Conservation (phyloP, 257 asterid species). For the Rehmannia glutinosa region DNA sequence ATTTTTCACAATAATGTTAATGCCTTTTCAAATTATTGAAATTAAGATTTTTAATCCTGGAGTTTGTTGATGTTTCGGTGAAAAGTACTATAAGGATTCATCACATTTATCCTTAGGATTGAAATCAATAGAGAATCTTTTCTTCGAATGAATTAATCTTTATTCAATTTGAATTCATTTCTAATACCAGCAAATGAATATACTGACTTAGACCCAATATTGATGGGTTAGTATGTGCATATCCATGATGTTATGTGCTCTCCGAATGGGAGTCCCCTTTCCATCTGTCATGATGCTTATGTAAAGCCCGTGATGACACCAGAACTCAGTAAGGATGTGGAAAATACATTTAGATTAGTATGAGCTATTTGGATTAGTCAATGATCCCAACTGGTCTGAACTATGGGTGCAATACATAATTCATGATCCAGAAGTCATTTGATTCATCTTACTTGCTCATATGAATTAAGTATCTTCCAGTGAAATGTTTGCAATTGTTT, state of each 20-base stretch:
- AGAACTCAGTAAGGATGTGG: neutral
- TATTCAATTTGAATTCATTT: neutral
- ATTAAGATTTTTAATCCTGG: neutral
- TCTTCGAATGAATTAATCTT: neutral
- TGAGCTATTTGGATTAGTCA: neutral
- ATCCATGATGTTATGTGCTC: too few species aligned
- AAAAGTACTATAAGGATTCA: neutral
- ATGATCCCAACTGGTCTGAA: neutral
- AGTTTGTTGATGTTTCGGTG: neutral
- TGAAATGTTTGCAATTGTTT: slow-evolving; percentile 7
- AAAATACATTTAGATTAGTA: neutral
- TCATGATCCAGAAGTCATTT: neutral
- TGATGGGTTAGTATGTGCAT: neutral
- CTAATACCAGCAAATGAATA: too few species aligned
- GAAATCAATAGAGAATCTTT: neutral
- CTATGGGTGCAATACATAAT: neutral
- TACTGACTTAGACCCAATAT: too few species aligned
- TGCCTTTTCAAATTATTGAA: slow-evolving; percentile 1
- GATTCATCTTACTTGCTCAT: slow-evolving; percentile 1
- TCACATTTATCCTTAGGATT: too few species aligned
- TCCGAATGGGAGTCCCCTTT: too few species aligned
- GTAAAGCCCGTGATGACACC: neutral
- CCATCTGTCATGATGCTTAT: too few species aligned
- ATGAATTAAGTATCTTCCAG: neutral
- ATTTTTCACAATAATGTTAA: neutral